These are phyloP conservation scores for Oryza rufipogon DNA, from an alignment of 176 grass and related monocot genomes.

Conservation along the genomic window DNA sequence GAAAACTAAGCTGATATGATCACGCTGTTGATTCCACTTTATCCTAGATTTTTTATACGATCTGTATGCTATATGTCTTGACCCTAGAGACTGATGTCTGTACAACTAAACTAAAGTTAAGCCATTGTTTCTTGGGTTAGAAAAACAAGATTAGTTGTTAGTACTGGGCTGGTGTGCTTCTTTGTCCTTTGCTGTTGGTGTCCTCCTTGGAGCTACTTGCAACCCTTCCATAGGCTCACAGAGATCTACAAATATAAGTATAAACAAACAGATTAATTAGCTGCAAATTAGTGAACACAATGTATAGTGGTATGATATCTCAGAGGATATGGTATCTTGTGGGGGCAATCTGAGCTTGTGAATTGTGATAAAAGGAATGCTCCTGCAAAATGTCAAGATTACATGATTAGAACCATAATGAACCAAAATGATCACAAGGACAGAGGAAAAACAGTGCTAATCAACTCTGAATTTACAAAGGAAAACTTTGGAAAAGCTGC, in stretches of 20 bases:
- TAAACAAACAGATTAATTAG: not conserved
- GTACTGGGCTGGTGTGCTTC: conserved; percentile 29
- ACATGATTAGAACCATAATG: conserved; percentile 34
- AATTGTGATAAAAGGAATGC: not conserved
- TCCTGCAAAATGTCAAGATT: conserved; percentile 11
- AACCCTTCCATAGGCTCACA: not conserved
- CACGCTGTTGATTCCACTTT: conserved; percentile 40
- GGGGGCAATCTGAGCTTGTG: not conserved
- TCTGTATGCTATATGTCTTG: not conserved
- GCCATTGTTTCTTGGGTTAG: conserved; percentile 28
- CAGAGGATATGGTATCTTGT: not conserved
- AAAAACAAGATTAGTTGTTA: conserved; percentile 2
- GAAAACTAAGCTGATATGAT: conserved; percentile 31
- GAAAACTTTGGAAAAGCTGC: conserved; percentile 36
- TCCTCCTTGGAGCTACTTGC: conserved; percentile 15
- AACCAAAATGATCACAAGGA: conserved; percentile 2
- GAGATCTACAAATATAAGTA: conserved; percentile 14
- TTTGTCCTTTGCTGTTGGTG: conserved; percentile 49
- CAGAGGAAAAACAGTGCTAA: conserved; percentile 12
- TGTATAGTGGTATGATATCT: not conserved
- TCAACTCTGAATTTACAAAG: conserved; percentile 4
- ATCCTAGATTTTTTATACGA: conserved; percentile 22
- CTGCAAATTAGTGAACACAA: not conserved
- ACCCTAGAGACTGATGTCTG: conserved; percentile 16
- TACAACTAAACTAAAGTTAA: conserved; percentile 23